Base-by-base conservation (phyloP, 2,329 filamentous ascomycete genomes). In the Thelonectria rubi region DNA sequence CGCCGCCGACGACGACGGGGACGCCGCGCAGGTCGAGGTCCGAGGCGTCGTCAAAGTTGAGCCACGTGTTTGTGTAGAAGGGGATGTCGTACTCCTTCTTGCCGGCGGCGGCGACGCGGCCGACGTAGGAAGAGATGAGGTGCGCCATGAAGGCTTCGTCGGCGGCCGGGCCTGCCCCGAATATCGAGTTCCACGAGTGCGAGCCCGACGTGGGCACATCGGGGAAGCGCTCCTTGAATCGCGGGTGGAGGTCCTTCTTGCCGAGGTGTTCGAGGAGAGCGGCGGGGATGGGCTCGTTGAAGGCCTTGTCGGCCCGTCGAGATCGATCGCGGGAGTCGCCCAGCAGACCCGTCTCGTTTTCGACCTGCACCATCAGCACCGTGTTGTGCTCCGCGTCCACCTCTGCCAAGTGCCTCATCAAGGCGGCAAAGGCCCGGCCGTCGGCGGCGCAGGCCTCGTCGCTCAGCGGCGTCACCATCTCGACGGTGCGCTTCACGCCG, bases 331-430 rank as follows among this genome's bases (percentile, higher is more conserved):
- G 76, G 8, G 79, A 84, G 65, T 86, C 83, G 0, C 83, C 82
- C 0, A 86, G 73, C 0, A 86, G 61, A 0, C 84, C 84, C 0
- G 77, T 78, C 72, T 86, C 84, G 43, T 86, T 86, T 69, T 86
- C 81, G n/a, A 86, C 83, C 63, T 86, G 84, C 0, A 85, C 78
- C 84, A 86, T 86, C 2, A 86, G 64, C 0, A 86, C 82, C 0
- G 82, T 86, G 3, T 74, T 77, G 45, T 85, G 75, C 11, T 76
- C 69, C 1, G 71, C 72, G 47, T 86, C 82, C 5, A 85, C 67
- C 3, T 80, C 71, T 7, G 78, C 77, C 0, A 79, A 55, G 48
- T 79, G 72, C 1, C 45, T 55, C 65, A 77, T 73, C 7, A 78
- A 62, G 10, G 68, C 69, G 0, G 70, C 64, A 32, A 78, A 78